Base-by-base conservation (phyloP, 2,329 filamentous ascomycete species). In the Aspergillus sclerotialis region DNA sequence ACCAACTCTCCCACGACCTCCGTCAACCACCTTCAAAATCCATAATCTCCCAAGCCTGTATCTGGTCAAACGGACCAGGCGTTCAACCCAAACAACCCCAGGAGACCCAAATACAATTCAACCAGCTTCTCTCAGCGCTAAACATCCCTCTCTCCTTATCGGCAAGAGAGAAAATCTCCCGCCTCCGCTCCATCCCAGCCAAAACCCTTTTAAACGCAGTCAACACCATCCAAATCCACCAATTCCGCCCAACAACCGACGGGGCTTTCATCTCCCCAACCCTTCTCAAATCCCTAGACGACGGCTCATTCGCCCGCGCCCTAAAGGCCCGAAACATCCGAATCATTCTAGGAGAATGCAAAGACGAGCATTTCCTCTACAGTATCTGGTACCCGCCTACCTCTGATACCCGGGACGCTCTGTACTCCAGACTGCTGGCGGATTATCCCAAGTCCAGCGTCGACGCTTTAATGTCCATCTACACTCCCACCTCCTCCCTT, bases 1-100 rank as follows among this genome's bases (percentile, higher is more conserved):
- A 77, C 35, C 75, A 78, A 50, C 52, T 78, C 2, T 66, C 72
- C 7, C 72, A 76, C 42, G 75, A 78, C 44, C 59, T 77, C 7
- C 66, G 64, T 33, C 61, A 69, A 12, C 63, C 70, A 0, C 58
- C 61, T 7, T 49, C 60, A 4, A 62, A 70, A 29, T 52, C 63
- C 1, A 57, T 77, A 27, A 65, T 78, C 35, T 68, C 66, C 36
- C 58, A 70, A 33, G 69, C 61, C 7, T 60, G 73, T 30, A 76
- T 77, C 67, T 67, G 68, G 45, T 69, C 68, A 12, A 75, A 75
- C 44, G 68, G 69, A 1, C 66, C 69, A 1, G 70, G 69, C 2
- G 56, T 75, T 4, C 72, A 75, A 37, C 72, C 73, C 1, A 75
- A 73, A 42, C 55, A 52, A 6, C 45, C 69, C 7, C 27, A 45